These are phyloP conservation scores for Rhytidiadelphus loreus DNA, from an alignment of 225 moss, liverwort and hornwort genomes.

Conservation along the genomic window DNA sequence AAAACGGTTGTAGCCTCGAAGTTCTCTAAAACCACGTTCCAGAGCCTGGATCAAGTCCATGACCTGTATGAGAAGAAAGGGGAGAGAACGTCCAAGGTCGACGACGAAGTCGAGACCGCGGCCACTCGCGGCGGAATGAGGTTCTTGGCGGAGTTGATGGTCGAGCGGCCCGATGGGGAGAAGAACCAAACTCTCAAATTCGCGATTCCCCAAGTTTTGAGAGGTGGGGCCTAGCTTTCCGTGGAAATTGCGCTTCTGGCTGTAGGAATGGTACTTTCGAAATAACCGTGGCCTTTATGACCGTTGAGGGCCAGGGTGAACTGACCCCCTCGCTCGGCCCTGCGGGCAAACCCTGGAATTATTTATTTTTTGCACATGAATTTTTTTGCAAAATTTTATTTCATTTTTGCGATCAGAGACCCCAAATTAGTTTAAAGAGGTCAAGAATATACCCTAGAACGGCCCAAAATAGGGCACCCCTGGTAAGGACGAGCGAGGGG, in stretches of 20 bases:
- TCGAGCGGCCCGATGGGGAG: not conserved
- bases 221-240: not conserved
- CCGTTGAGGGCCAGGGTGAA: too few relatives aligned
- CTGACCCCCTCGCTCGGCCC: too few relatives aligned
- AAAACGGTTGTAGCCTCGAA: not conserved
- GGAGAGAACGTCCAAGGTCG: not conserved
- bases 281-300: not conserved
- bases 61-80: not conserved
- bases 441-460: too few relatives aligned
- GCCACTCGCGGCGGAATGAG: not conserved
- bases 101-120: not conserved
- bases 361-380: too few relatives aligned
- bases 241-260: not conserved
- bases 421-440: too few relatives aligned
- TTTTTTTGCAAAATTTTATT: too few relatives aligned
- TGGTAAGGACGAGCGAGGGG: too few relatives aligned
- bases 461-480: too few relatives aligned
- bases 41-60: conserved; percentile 1
- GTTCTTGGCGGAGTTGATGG: not conserved
- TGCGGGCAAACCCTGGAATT: too few relatives aligned
- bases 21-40: not conserved
- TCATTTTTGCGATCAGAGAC: too few relatives aligned
- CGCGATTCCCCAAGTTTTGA: conserved; percentile 14
- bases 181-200: not conserved
- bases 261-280: not conserved